These are phyloP conservation scores for Chara braunii DNA, from an alignment of 139 green algal species.

Conservation along the genomic window DNA sequence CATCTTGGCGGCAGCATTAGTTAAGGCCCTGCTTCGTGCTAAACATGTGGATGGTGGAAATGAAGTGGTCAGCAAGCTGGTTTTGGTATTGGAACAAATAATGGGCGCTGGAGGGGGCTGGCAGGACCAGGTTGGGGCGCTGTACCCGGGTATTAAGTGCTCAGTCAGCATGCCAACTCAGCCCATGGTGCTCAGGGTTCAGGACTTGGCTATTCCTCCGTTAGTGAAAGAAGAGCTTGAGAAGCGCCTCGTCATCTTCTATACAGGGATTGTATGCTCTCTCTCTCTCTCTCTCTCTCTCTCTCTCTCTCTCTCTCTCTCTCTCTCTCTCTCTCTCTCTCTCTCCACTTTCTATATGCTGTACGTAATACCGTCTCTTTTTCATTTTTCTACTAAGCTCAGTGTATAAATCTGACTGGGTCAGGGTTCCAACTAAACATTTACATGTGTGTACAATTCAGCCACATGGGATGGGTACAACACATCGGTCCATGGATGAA, in stretches of 20 bases:
- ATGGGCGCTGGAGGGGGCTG: constrained; percentile 45
- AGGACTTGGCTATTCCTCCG: constrained; percentile 10
- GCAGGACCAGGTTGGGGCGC: constrained; percentile 43
- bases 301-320: too few species aligned
- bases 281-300: too few species aligned
- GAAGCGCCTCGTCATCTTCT: constrained; percentile 21
- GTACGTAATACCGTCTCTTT: too few species aligned
- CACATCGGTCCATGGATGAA: too few species aligned
- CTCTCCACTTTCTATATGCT: too few species aligned
- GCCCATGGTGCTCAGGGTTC: constrained; percentile 15
- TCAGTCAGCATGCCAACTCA: constrained; percentile 22
- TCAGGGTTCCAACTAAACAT: too few species aligned
- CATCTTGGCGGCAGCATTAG: constrained; percentile 36
- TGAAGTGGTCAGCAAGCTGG: constrained; percentile 21
- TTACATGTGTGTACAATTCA: too few species aligned
- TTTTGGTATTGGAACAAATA: constrained; percentile 38
- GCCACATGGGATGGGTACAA: too few species aligned
- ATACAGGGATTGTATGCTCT: constrained; percentile 26
- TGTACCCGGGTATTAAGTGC: constrained; percentile 34
- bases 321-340: too few species aligned
- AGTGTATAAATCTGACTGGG: too few species aligned
- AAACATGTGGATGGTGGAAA: constrained; percentile 2
- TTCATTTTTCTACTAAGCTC: too few species aligned
- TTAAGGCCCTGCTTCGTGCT: constrained; percentile 26
- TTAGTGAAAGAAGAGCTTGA: not conserved